Base-by-base conservation (phyloP, 805 yeast species). In the Saccharomycopsis sp. region DNA sequence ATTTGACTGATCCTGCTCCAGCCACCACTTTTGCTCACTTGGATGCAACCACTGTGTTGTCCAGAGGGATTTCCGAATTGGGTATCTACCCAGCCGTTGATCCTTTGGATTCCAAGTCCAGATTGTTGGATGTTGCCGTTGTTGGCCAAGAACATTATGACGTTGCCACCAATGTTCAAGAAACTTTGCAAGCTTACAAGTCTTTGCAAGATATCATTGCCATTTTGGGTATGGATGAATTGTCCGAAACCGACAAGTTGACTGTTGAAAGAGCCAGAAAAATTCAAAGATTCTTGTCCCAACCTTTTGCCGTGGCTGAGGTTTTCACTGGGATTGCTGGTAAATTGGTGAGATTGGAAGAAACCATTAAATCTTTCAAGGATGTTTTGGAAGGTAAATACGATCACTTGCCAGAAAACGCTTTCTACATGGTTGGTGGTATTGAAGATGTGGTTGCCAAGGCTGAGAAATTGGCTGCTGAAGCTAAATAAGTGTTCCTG, bases 81-180 rank as follows among this genome's bases (percentile, higher is more conserved):
- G 97, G 97, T 88, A 92, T 92, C 69, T 92, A 92, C 87, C 98
- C 98, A 67, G 98, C 98, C 65, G 98, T 92, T 77, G 98, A 92
- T 74, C 98, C 98, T 64, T 83, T 92, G 69, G 98, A 89, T 75
- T 92, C 98, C 64, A 89, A 83, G 73, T 92, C 97, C 50, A 87
- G 98, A 80, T 82, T 92, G 67, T 81, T 92, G 66, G 98, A 92
- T 68, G 95, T 80, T 62, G 62, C 95, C 53, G 92, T 92, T 63
- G 96, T 92, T 59, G 98, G 98, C 71, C 83, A 86, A 71, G 98
- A 92, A 76, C 98, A 92, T 76, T 92, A 92, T 74, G 82, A 80
- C 57, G 86, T 82, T 66, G 98, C 98, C 53, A 73, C 94, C 57
- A 63, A 70, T 60, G 98, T 92, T 57, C 98, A 92, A 77, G 92